Conservation (phyloP, 495 filamentous ascomycete genomes). For the Lophiostoma macrostomum region DNA sequence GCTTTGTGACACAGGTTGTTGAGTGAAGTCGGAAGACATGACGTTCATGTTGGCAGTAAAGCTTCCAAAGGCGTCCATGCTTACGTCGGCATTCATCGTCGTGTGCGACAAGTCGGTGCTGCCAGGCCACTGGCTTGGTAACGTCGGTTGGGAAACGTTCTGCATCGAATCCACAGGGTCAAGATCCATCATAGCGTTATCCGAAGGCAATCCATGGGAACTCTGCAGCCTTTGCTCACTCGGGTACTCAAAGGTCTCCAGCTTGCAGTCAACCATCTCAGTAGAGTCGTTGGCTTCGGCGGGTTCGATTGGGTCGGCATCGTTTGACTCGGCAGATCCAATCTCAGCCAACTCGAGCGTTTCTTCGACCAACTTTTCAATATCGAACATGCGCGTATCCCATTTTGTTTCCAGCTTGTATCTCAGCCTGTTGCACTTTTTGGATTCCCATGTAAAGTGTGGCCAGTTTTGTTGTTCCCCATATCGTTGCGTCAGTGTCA, state of each 20-base stretch:
- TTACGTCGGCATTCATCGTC: conserved; percentile 9
- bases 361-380: conserved; percentile 28
- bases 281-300: conserved; percentile 1
- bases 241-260: conserved; percentile 22
- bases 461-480: conserved; percentile 29
- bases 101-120: conserved; percentile 22
- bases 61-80: conserved; percentile 17
- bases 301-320: conserved; percentile 3
- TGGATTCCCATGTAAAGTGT: conserved; percentile 32
- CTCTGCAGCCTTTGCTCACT: conserved; percentile 5
- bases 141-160: conserved; percentile 5
- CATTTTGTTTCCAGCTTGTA: conserved; percentile 31
- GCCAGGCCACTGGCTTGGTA: conserved; percentile 25
- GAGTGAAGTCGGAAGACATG: conserved; percentile 13
- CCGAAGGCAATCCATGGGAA: conserved; percentile 18
- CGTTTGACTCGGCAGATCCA: conserved; percentile 9
- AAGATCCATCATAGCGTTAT: conserved; percentile 22
- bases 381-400: conserved; percentile 25
- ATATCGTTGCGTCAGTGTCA: conserved; percentile 20
- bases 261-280: conserved; percentile 20
- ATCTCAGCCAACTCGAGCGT: conserved; percentile 26
- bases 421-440: conserved; percentile 27
- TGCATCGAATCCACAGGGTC: conserved; percentile 19
- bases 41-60: conserved; percentile 13
- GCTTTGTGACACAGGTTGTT: conserved; percentile 19